These are phyloP conservation scores for Babjeviella inositovora DNA, from an alignment of 805 yeast species.

Conservation along the genomic window DNA sequence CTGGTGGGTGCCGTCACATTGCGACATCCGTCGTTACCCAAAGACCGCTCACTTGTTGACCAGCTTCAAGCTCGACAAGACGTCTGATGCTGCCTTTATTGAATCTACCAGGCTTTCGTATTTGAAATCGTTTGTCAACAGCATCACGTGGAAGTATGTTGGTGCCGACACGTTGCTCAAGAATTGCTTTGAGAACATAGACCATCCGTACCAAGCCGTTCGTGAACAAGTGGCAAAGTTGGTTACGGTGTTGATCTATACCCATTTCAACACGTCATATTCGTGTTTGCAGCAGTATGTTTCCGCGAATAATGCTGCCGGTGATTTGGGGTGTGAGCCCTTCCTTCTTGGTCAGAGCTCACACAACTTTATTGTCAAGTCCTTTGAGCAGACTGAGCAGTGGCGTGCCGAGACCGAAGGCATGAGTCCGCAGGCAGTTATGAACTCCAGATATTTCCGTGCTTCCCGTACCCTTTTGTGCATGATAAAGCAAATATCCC, in stretches of 20 bases:
- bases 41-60: slow-evolving; percentile 26
- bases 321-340: slow-evolving; percentile 15
- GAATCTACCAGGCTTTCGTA: slow-evolving; percentile 47
- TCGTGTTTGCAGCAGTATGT: slow-evolving; percentile 20
- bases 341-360: slow-evolving; percentile 12
- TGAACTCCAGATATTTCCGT: slow-evolving; percentile 45
- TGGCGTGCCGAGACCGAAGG: slow-evolving; percentile 15
- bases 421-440: slow-evolving; percentile 34
- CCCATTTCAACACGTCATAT: slow-evolving; percentile 23
- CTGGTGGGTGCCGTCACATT: slow-evolving; percentile 57
- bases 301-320: slow-evolving; percentile 11
- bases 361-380: slow-evolving; percentile 17
- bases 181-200: slow-evolving; percentile 27
- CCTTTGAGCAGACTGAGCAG: slow-evolving; percentile 25
- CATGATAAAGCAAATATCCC: slow-evolving; percentile 38
- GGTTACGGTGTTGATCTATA: slow-evolving; percentile 26
- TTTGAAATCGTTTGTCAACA: slow-evolving; percentile 28
- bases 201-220: slow-evolving; percentile 61
- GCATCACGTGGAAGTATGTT: slow-evolving; percentile 39
- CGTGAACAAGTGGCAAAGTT: slow-evolving; percentile 52
- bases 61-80: slow-evolving; percentile 25
- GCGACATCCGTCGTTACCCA: slow-evolving; percentile 54
- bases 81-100: slow-evolving; percentile 45
- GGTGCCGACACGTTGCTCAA: slow-evolving; percentile 24
- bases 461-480: slow-evolving; percentile 47